These are phyloP conservation scores for Aspergillus thermomutatus DNA, from an alignment of 2,329 filamentous ascomycete species.

Conservation along the genomic window DNA sequence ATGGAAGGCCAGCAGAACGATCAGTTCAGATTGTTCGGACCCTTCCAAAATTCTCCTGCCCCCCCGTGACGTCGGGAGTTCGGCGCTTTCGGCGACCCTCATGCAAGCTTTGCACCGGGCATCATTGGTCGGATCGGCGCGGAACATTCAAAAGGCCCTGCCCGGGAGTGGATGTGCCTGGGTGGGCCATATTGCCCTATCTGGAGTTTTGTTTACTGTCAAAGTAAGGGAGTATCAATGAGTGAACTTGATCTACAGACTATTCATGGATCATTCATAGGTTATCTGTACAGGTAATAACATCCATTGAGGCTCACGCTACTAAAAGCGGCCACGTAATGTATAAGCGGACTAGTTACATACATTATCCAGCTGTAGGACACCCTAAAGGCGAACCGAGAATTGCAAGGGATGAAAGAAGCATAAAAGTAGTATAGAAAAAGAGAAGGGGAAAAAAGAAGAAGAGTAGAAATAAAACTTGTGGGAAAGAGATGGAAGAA, in stretches of 20 bases:
- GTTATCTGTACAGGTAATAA: conserved; percentile 7
- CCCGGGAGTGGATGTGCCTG: too few relatives aligned
- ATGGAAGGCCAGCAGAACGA: not conserved
- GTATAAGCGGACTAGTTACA: conserved; percentile 31
- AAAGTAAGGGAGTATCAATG: not conserved
- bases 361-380: conserved; percentile 37
- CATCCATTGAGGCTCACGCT: conserved; percentile 13
- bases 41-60: conserved; percentile 7
- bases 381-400: conserved; percentile 26
- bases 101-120: conserved; percentile 9
- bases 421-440: conserved; percentile 9
- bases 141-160: conserved; percentile 16
- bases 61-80: conserved; percentile 28
- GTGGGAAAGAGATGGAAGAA: conserved; percentile 16
- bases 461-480: conserved; percentile 19
- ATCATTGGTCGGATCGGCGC: conserved; percentile 24
- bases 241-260: not conserved
- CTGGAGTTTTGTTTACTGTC: conserved; percentile 15
- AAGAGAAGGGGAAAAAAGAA: conserved; percentile 13
- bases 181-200: conserved; percentile 13
- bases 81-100: conserved; percentile 28
- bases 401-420: conserved; percentile 13
- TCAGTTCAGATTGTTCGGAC: not conserved
- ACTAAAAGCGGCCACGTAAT: conserved; percentile 9
- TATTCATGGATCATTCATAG: not conserved